phyloP scores from a whole-genome alignment of 768 basidiomycete species.

The Tylopilus plumbeoviolaceoides region DNA sequence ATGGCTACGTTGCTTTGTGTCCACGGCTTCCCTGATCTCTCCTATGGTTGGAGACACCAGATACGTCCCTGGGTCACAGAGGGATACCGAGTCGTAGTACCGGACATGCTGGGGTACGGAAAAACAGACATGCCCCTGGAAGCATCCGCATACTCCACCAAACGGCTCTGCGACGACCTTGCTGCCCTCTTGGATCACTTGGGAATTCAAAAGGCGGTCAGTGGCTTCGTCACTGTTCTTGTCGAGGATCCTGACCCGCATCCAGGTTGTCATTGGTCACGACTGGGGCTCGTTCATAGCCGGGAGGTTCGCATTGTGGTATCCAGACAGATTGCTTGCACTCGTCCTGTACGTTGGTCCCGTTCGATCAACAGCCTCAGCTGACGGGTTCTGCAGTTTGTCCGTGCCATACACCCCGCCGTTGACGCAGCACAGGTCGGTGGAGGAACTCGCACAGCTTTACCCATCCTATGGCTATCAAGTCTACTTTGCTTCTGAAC shows the following conservation, averaged over 20 bases:
- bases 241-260: background rate
- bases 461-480: constrained; percentile 66
- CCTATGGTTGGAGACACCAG: constrained; percentile 74
- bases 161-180: constrained; percentile 57
- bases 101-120: constrained; percentile 56
- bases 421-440: constrained; percentile 40
- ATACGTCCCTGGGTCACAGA: constrained; percentile 63
- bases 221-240: constrained; percentile 18
- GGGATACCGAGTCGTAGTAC: constrained; percentile 60
- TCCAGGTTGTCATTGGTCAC: constrained; percentile 65
- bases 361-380: background rate
- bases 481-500: constrained; percentile 54
- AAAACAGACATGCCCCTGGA: constrained; percentile 58
- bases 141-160: constrained; percentile 53
- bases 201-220: constrained; percentile 49
- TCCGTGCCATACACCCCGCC: constrained; percentile 69
- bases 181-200: constrained; percentile 60
- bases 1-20: constrained; percentile 58
- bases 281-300: constrained; percentile 75
- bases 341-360: constrained; percentile 52
- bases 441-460: constrained; percentile 46
- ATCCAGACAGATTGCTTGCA: constrained; percentile 58
- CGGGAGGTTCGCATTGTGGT: constrained; percentile 67
- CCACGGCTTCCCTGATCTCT: constrained; percentile 77
- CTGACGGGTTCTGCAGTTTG: constrained; percentile 39